Base-by-base conservation (phyloP, 2,329 filamentous ascomycete genomes). In the Talaromyces sp. region DNA sequence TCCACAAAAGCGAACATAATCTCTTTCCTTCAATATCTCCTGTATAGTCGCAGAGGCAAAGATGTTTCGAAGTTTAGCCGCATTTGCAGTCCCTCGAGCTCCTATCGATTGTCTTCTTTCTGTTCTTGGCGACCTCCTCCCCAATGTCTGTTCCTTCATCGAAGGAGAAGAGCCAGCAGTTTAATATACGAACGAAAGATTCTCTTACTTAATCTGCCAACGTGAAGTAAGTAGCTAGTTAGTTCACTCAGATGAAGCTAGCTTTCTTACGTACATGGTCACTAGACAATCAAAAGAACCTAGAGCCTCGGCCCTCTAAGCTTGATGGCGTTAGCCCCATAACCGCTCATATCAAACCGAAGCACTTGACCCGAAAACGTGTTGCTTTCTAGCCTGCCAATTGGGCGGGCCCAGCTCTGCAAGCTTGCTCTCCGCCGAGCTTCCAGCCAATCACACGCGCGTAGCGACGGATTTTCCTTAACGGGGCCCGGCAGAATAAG, bases 331-430 rank as follows among this genome's bases (percentile, higher is more conserved):
- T 11, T 50, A 50, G 46, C 46, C 14, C 44, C 21, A 16, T 48
- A 28, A 14, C n/a, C 5, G 14, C n/a, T 5, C 37, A 18, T 33
- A 18, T 33, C 33, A n/a, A 25, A 25, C 42, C n/a, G 28, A 33
- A 18, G 48, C 48, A 40, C 33, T 39, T 42, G 14, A 50, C 46
- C 56, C 48, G 48, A 46, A 33, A 66, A 66, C 64, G 64, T 66
- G 64, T 46, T 64, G 31, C 40, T 4, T 42, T 9, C n/a, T 9
- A 16, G 3, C 9, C 23, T 57, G 40, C 55, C 33, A 35, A 66
- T 66, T 66, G 64, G 64, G 25, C 44, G 7, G n/a, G 33, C 1
- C 18, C n/a, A 58, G 61, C 42, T 62, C 23, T 56, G 44, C 37
- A 37, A 62, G 58, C 44, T 48, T 39, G 28, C 56, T 48, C 57